Base-by-base conservation (phyloP, 768 basidiomycete genomes). In the Lentinula boryana region DNA sequence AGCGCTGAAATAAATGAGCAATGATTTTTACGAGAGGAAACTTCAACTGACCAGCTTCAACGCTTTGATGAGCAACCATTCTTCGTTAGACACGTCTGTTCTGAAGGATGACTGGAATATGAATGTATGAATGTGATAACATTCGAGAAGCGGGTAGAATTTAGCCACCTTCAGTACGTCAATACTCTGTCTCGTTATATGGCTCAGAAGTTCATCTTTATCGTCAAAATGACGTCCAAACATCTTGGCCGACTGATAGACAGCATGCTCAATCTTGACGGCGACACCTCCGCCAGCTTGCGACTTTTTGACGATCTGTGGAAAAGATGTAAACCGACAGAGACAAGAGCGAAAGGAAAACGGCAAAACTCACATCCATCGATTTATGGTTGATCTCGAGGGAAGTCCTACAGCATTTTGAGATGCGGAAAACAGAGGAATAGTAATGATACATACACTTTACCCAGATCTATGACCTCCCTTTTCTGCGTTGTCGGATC, bases 221-320 rank as follows among this genome's bases (percentile, higher is more conserved):
- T 98, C 95, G 67, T 91, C 89, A 69, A 95, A 98, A 75, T 98
- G 96, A 65, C 95, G 86, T 5, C 95, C 95, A 69, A 91, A 98
- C 86, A 94, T 89, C 75, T 95, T 96, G 32, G 94, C 87, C 27
- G 91, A 89, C 75, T 98, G 91, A 73, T 98, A 95, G 10, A 95
- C 89, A 3, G 95, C 95, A 71, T 96, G 91, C 72, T 98, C 97
- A 62, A 98, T 98, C 82, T 98, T 99, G 66, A 98, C 91, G 0
- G 97, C 96, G 13, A 98, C 95, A 69, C 97, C 96, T 52, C 83
- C 95, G 67, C 94, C 96, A n/a, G 92, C 87, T 72, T 98, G 94
- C 2, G 87, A 80, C 74, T 93, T 95, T 78, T 97, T 98, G 66
- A 98, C 84, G 31, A 93, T 79, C 91, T 93, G 67, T 18, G 68